Evolutionary conservation across 495 filamentous ascomycete species (phyloP), one percentile per base, ranked within the genome.

Genomic region (Astrothelium subdiscretum): DNA sequence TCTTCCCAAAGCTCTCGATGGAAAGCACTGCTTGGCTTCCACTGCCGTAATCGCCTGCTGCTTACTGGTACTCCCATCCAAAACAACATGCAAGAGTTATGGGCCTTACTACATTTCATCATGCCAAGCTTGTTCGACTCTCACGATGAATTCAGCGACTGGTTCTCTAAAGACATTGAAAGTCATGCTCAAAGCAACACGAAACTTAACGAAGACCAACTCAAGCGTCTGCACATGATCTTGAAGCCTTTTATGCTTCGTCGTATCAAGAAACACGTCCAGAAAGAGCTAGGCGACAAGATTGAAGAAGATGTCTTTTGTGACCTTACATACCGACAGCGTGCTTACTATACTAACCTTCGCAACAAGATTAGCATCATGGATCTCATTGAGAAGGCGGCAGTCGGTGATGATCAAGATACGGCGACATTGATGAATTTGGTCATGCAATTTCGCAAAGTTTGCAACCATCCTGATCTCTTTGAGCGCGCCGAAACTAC

Each of bases 161-260:
- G 94, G 94, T 98, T 98, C 76, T 97, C 95, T 32, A 97, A 97
- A 73, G 94, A 98, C 68, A 98, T 98, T 68, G 94, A 98, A 74
- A 96, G 91, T 31, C 94, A 98, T 67, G 95, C 94, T 11, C 92
- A 96, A 74, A 96, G 90, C 75, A 97, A 98, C 74, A 97, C 94
- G 32, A 97, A 97, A 72, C 84, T 98, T 42, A 97, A 98, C 68
- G 94, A 97, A 71, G 91, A 96, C 68, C 94, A 99, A 73, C 84
- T 99, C 44, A 90, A 87, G 73, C 91, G 94, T 74, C 75, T 99
- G 63, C 94, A 99, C 71, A 96, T 97, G 92, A 98, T 98, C 67
- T 77, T 98, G 67, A 97, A 97, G 73, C 94, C 94, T 0, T 98
- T 98, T 81, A 98, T 98, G 94, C 83, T 98, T 69, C 90, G 94